Evolutionary conservation across 345 rosid genomes (phyloP).

Genomic region (Brassica rapa): DNA sequence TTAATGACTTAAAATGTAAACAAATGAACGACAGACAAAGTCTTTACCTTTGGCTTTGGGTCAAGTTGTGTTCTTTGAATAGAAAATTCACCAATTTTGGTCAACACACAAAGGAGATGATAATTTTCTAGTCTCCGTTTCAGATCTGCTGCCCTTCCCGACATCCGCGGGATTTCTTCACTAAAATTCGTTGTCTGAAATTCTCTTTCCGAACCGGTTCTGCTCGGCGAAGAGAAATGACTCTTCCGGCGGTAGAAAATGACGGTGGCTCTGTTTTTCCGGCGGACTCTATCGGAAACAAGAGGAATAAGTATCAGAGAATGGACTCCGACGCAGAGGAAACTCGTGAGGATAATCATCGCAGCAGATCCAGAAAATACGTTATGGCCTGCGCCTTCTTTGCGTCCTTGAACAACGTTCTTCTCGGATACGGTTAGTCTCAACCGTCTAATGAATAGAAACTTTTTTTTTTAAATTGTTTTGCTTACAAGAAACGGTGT

Average conservation of each 20-base stretch:
- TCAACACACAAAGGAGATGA: slow-evolving; percentile 17
- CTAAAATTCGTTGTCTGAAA: slow-evolving; percentile 18
- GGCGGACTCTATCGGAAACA: slow-evolving; percentile 52
- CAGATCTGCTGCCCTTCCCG: slow-evolving; percentile 33
- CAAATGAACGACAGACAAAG: background rate
- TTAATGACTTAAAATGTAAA: slow-evolving; percentile 11
- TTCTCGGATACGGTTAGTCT: slow-evolving; percentile 82
- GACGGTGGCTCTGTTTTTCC: slow-evolving; percentile 44
- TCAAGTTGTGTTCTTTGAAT: slow-evolving; percentile 22
- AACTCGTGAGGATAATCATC: slow-evolving; percentile 29
- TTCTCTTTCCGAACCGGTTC: slow-evolving; percentile 3
- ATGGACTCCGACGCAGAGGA: slow-evolving; percentile 63
- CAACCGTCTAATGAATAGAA: background rate
- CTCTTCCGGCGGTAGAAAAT: slow-evolving; percentile 55
- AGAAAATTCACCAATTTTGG: slow-evolving; percentile 31
- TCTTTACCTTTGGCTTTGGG: slow-evolving; percentile 5
- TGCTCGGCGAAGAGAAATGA: slow-evolving; percentile 39
- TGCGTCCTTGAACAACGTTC: slow-evolving; percentile 86
- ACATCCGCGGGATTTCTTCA: slow-evolving; percentile 6
- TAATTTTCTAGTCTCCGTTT: background rate
- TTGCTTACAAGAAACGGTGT: background rate
- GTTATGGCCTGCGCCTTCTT: slow-evolving; percentile 80
- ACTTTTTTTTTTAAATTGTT: background rate
- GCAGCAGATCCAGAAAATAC: slow-evolving; percentile 50
- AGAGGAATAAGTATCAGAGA: slow-evolving; percentile 69